Evolutionary conservation across 2,329 filamentous ascomycete genomes (phyloP), one percentile per base, ranked within the genome.

Genomic region (Nothopassalora personata): DNA sequence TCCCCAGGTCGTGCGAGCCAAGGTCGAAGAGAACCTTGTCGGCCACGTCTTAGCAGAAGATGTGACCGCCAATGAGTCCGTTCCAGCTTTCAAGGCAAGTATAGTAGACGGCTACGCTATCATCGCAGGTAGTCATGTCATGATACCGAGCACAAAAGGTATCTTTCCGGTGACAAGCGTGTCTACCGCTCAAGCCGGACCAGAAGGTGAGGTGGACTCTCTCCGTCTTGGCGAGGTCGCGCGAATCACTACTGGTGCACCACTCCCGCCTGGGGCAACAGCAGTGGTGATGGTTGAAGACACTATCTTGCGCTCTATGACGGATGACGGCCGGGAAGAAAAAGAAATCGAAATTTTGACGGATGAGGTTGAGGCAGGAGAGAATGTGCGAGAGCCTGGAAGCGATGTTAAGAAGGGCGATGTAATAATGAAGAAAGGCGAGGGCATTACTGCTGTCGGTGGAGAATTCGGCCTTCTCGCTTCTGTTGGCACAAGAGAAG

Each of bases 221-320:
- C 77, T 97, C 2, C 80, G 86, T 56, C 79, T 84, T 34, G 91
- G 92, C 0, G 82, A 91, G 64, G 87, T 97, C 55, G 88, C 93
- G 0, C 83, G 94, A 50, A 96, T 99, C 66, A 99, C 94, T 0
- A 99, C 94, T 0, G 94, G 94, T 0, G 94, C 94, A 5, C 93
- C 94, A 10, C 77, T 99, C 0, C 94, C 94, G 1, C 86, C 86
- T 0, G 91, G 92, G 0, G 91, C 94, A 1, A 96, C 90, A 28
- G 88, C 93, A 0, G 92, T 99, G 5, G 87, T 97, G 50, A 97
- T 95, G 91, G 94, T 99, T 0, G 94, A 99, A 76, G 94, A 97
- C 70, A 99, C 94, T 0, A 76, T 86, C 0, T 79, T 99, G 4
- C 85, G 83, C 60, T 86, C 83, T 1, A 85, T 84, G 74, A 94